Conservation (phyloP, 192 early-diverging fungal genomes). For the Ramicandelaber brevisporus region DNA sequence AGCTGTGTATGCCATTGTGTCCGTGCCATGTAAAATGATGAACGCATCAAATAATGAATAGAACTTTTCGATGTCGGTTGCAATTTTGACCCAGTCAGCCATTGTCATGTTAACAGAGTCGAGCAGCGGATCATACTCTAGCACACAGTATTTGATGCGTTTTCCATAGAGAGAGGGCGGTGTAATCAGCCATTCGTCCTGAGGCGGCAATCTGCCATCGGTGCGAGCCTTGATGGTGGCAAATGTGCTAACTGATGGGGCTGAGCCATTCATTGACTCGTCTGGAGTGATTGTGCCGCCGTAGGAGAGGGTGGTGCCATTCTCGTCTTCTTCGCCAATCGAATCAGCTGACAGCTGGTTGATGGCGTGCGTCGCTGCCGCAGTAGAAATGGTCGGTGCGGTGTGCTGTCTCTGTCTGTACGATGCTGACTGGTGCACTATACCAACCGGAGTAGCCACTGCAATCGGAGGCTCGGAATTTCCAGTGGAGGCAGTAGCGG, state of each 20-base stretch:
- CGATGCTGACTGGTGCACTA: too few relatives aligned
- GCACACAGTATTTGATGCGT: conserved; percentile 74
- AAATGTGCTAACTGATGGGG: conserved; percentile 6
- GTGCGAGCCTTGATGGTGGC: conserved; percentile 5
- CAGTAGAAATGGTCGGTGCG: too few relatives aligned
- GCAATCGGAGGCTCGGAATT: too few relatives aligned
- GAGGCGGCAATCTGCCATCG: conserved; percentile 5
- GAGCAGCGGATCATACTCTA: conserved; percentile 85
- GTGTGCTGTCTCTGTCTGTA: too few relatives aligned
- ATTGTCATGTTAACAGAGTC: conserved; percentile 91
- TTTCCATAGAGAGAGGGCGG: conserved; percentile 74
- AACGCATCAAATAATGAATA: conserved; percentile 87
- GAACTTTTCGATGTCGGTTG: conserved; percentile 83
- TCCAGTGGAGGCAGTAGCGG: too few relatives aligned
- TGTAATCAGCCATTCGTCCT: conserved; percentile 47
- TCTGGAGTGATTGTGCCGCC: conserved; percentile 8
- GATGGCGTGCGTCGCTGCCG: conserved; percentile 2
- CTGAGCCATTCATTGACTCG: conserved; percentile 7
- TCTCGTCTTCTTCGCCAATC: background rate
- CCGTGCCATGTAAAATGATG: conserved; percentile 82
- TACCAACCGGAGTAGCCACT: too few relatives aligned
- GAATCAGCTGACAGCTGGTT: too few relatives aligned
- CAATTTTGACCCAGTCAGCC: conserved; percentile 87
- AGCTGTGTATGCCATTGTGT: conserved; percentile 76
- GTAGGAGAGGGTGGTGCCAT: conserved; percentile 3